Conservation (phyloP, 1,139 yeast genomes). For the Kazachstania sp. region DNA sequence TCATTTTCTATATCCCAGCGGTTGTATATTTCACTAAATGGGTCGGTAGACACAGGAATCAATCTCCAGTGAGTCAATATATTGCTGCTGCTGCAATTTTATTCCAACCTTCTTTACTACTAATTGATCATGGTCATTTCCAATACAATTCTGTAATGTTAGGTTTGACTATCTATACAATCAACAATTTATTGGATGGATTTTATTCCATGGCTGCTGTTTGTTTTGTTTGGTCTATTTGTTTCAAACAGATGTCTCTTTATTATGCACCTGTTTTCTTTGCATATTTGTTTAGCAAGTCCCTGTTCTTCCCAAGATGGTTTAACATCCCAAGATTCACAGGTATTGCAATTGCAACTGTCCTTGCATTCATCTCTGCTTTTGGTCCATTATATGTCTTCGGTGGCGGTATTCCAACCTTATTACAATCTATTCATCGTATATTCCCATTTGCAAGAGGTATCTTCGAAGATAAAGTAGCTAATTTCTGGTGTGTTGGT, state of each 20-base stretch:
- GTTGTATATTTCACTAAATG: constrained; percentile 59
- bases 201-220: constrained; percentile 64
- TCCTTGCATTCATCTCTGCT: constrained; percentile 43
- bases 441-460: constrained; percentile 92
- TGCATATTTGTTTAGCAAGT: constrained; percentile 42
- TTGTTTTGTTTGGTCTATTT: constrained; percentile 67
- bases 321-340: constrained; percentile 44
- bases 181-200: constrained; percentile 57
- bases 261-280: constrained; percentile 89
- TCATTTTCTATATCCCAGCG: constrained; percentile 70
- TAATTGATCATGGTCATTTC: constrained; percentile 96
- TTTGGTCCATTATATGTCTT: constrained; percentile 55
- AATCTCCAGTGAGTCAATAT: constrained; percentile 66
- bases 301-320: constrained; percentile 27
- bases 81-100: constrained; percentile 65
- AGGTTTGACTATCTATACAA: constrained; percentile 65
- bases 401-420: constrained; percentile 35
- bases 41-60: constrained; percentile 45
- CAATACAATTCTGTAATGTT: constrained; percentile 93
- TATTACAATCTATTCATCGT: constrained; percentile 44
- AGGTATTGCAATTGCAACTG: constrained; percentile 55
- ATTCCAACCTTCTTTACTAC: constrained; percentile 70
- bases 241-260: constrained; percentile 92
- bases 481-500: constrained; percentile 92
- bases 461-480: constrained; percentile 95